These are phyloP conservation scores for Alternaria incomplexa DNA, from an alignment of 2,329 filamentous ascomycete species.

Conservation along the genomic window DNA sequence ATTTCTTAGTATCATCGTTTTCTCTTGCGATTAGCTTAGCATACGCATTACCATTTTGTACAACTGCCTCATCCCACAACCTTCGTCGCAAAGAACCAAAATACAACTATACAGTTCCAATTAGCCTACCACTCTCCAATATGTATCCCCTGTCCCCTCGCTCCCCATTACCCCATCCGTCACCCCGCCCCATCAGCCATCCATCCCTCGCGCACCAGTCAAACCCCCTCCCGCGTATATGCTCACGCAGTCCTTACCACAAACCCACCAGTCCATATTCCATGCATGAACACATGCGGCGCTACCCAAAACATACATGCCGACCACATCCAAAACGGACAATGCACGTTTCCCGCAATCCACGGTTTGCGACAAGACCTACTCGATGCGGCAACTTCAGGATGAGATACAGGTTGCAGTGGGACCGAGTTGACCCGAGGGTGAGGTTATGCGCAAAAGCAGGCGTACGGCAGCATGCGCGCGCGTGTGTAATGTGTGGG, in stretches of 20 bases:
- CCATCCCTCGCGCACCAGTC: not conserved
- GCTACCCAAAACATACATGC: not conserved
- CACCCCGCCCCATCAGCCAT: not conserved
- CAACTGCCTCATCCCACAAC: not conserved
- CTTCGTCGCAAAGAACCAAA: not conserved
- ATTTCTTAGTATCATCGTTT: not conserved
- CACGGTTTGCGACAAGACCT: not conserved
- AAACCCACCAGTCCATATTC: not conserved
- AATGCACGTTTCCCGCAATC: not conserved
- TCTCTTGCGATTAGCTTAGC: not conserved
- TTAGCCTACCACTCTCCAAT: not conserved
- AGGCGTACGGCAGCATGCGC: not conserved
- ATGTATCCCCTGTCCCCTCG: not conserved
- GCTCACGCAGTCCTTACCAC: not conserved
- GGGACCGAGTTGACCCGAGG: not conserved
- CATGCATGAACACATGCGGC: not conserved
- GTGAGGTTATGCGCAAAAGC: not conserved
- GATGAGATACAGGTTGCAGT: not conserved
- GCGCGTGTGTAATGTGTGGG: not conserved
- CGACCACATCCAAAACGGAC: conserved; percentile 1
- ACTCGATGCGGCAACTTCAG: not conserved
- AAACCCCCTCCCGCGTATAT: not conserved
- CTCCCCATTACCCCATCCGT: not conserved
- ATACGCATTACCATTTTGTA: not conserved
- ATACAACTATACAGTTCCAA: not conserved